Percentiles rank a stretch among this genome's conserved stretches.
phyloP scores from a whole-genome alignment of 306 rosid genomes.

The Prunus mume region DNA sequence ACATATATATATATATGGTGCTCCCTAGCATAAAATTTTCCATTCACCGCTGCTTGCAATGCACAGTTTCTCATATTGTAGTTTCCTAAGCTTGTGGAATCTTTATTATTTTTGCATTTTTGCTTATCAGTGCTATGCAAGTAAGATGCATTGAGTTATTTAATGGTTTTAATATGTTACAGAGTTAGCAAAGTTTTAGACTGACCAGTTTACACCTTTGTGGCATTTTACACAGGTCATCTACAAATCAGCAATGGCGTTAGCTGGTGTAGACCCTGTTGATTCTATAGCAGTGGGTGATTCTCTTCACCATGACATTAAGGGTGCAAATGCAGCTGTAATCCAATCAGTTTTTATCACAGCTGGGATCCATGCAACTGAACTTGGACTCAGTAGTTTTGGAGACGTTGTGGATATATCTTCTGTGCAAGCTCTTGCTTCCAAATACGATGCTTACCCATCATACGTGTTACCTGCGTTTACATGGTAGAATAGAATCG shows the following conservation, averaged over 20 bases:
- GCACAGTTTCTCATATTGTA: too few species aligned
- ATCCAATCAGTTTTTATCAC: constrained; percentile 65
- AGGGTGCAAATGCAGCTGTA: constrained; percentile 86
- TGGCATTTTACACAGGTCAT: constrained; percentile 50
- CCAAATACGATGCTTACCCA: constrained; percentile 66
- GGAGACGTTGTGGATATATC: constrained; percentile 59
- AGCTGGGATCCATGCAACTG: constrained; percentile 77
- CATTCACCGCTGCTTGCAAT: too few species aligned
- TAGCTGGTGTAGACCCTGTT: constrained; percentile 59
- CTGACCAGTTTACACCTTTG: constrained; percentile 5
- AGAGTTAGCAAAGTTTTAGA: background rate
- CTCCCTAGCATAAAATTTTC: background rate
- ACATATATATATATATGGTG: background rate
- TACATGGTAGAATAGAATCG: constrained; percentile 48
- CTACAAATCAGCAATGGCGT: constrained; percentile 71
- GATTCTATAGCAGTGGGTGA: constrained; percentile 86
- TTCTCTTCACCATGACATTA: constrained; percentile 93
- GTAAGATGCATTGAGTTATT: background rate
- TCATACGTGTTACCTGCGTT: constrained; percentile 76
- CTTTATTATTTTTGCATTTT: constrained; percentile 10
- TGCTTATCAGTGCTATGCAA: background rate
- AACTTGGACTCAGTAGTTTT: constrained; percentile 62
- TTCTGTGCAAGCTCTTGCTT: constrained; percentile 59
- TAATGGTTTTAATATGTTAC: background rate
- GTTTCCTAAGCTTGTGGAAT: background rate